Base-by-base conservation (phyloP, 139 green algal species). In the Chlorella sp. region DNA sequence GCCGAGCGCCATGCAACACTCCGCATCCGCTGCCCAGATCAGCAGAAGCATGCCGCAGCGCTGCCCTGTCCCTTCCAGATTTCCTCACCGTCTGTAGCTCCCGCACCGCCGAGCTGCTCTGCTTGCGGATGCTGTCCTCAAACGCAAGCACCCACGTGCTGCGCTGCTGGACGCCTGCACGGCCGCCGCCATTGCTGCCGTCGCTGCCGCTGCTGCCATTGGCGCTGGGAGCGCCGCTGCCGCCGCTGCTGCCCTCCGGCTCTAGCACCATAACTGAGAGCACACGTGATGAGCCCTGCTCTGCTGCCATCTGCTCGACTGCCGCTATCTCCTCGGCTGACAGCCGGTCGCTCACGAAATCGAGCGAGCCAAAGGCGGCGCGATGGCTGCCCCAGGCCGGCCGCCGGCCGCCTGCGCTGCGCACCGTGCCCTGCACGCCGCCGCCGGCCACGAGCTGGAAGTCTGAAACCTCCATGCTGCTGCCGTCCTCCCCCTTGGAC, bases 111-210 rank as follows among this genome's bases (percentile, higher is more conserved):
- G 46, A 77, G 26, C 69, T 64, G 73, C 90, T 93, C 24, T 86
- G 84, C 9, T 87, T 36, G 65, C 91, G 87, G 36, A 97, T 84
- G 32, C 87, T 87, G 79, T 98, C 95, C 81, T 95, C 91, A 83
- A 95, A 97, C 13, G 43, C 81, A 14, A 96, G 85, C 82, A 94
- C 68, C 88, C 72, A 94, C 76, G 76, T 81, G 81, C 62, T 73
- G 32, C 30, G 68, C 56, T 36, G 51, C 38, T 30, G 28, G 17
- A 36, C 30, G 56, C 28, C 69, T 68, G n/a, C 75, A 41, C 75
- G 56, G 20, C 78, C 80, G 80, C 60, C 46, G 65, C 72, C 44
- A n/a, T 1, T 26, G 32, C 26, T 19, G 51, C 22, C 54, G 60
- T 54, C 76, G 30, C 73, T 56, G 82, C 46, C 72, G 78, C 82